These are phyloP conservation scores for Moricandia arvensis DNA, from an alignment of 345 rosid species.

Conservation along the genomic window DNA sequence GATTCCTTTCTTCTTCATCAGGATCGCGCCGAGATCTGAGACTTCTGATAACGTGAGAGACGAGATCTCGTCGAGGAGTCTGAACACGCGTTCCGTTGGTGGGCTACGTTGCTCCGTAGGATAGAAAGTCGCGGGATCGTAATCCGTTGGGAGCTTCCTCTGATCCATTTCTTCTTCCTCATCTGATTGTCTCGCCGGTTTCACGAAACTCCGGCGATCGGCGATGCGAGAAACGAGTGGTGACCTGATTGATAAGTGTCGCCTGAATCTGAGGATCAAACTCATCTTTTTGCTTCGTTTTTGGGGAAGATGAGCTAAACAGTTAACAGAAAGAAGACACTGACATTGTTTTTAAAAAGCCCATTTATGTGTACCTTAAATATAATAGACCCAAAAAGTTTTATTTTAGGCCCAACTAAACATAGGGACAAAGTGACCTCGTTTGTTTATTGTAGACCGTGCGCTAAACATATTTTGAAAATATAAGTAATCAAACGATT, in stretches of 20 bases:
- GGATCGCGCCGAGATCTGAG: conserved; percentile 63
- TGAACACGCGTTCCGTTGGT: conserved; percentile 75
- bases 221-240: conserved; percentile 30
- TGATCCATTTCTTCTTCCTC: conserved; percentile 76
- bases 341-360: background rate
- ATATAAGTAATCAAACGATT: background rate
- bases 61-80: conserved; percentile 76
- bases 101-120: conserved; percentile 88
- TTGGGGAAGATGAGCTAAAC: conserved; percentile 20
- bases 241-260: conserved; percentile 38
- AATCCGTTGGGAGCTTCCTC: conserved; percentile 81
- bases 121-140: conserved; percentile 79
- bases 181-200: conserved; percentile 51
- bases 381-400: background rate
- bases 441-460: background rate
- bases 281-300: conserved; percentile 47
- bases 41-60: conserved; percentile 64
- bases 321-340: background rate
- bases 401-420: background rate
- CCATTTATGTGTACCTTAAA: background rate
- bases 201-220: conserved; percentile 41
- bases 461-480: background rate
- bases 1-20: conserved; percentile 66
- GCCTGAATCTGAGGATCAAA: conserved; percentile 48
- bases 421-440: background rate